Evolutionary conservation across 495 filamentous ascomycete genomes (phyloP), one percentile per base, ranked within the genome.

Genomic region (Podospora fimiseda): DNA sequence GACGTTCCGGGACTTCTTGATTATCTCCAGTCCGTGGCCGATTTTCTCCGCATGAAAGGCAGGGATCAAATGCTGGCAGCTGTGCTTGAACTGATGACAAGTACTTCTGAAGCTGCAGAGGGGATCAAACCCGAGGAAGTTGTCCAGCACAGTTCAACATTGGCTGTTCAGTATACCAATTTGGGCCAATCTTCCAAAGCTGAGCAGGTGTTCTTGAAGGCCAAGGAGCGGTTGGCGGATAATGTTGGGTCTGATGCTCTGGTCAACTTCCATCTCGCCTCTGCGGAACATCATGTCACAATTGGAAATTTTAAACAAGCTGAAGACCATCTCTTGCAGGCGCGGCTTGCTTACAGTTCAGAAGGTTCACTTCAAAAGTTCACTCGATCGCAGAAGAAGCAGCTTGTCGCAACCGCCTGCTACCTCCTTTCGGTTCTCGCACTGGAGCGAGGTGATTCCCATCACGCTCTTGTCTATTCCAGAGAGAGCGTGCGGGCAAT

Each of bases 181-280:
- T 79, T 92, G 50, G 93, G 93, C 21, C 85, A 88, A 56, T 85
- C 85, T 16, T 78, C 78, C 13, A 86, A 88, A 62, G 89, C 90
- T 36, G 82, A 82, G 30, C 65, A 83, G 38, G 62, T 81, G 1
- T 74, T 96, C 16, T 70, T 71, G 2, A 78, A 80, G 48, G 83
- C 86, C 8, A 76, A 75, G 45, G 69, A 53, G 11, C 58, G 71
- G 22, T 51, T 64, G 6, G 56, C 57, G 1, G 46, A 20, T 1
- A 11, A 43, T 2, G 5, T 60, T 7, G 48, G 57, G 0, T 53
- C 53, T n/a, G 70, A 72, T 9, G 60, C 67, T 53, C 24, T 69
- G 82, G 48, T 79, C 67, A 47, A 44, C 9, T 86, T 84, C 61
- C 79, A 90, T 45, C 60, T 97, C 2, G 81, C 83, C 6, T 81